Base-by-base conservation (phyloP, 2,329 filamentous ascomycete species). In the Epichloe sibirici region DNA sequence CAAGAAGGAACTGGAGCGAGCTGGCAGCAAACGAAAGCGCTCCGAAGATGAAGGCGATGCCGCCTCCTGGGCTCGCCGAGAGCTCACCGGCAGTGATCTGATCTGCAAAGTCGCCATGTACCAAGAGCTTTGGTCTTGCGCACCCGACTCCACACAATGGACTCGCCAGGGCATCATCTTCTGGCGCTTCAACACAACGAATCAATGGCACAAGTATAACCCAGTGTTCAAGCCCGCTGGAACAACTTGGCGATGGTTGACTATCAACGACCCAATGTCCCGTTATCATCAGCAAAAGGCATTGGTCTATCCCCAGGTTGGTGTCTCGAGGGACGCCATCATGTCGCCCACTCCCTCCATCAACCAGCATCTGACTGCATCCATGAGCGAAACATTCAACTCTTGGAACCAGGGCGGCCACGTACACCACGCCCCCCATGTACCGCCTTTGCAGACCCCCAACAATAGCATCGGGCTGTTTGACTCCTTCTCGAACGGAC, bases 101-200 rank as follows among this genome's bases (percentile, higher is more conserved):
- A 73, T 83, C 49, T 71, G 75, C 57, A 76, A 77, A 63, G 79
- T 83, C 45, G 78, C 78, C 62, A 84, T 84, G 81, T 80, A 82
- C 63, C 81, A 85, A 63, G 81, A 84, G 68, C 72, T 84, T 38
- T 82, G 76, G 74, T 83, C 78, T 3, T 68, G 68, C 56, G 66
- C 76, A 4, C 74, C 74, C 5, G 71, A 72, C 53, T 68, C 66
- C 15, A 63, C 62, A 45, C 64, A 69, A 58, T 83, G 79, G 77
- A 74, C 70, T 9, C 75, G 79, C n/a, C 76, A 80, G 48, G 75
- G 72, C 37, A 75, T 83, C 53, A 72, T 85, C 51, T 71, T 84
- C 39, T 85, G 81, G 81, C 79, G 79, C 2, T 85, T 85, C 63
- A 71, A 70, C 62, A 71, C 69, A 11, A 71, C 73, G 65, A 66